phyloP scores from a whole-genome alignment of 129 eudicot genomes.

The Helichrysum umbraculigerum region DNA sequence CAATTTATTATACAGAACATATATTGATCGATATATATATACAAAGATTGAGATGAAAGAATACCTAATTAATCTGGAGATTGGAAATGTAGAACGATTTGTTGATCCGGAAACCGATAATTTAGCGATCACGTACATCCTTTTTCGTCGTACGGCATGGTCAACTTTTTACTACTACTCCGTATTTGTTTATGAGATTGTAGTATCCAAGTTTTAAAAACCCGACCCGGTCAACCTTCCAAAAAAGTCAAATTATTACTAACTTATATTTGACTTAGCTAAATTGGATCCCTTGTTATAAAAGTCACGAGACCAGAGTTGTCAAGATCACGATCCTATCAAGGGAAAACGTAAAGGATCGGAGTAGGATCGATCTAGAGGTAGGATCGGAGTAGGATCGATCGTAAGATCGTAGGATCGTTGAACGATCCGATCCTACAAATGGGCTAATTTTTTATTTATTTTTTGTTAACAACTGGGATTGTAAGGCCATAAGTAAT shows the following conservation, averaged over 20 bases:
- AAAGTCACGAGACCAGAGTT: too few relatives aligned
- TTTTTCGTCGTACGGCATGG: slow-evolving; percentile 10
- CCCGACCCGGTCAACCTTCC: neutral
- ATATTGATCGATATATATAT: neutral
- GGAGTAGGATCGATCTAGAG: too few relatives aligned
- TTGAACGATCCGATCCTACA: too few relatives aligned
- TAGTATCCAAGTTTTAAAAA: neutral
- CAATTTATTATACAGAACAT: neutral
- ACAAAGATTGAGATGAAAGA: neutral
- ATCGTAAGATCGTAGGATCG: too few relatives aligned
- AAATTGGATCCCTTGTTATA: neutral
- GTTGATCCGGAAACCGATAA: neutral
- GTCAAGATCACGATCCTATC: too few relatives aligned
- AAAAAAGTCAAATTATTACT: too few relatives aligned
- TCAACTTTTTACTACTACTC: neutral
- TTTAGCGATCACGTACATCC: neutral
- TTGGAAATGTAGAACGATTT: slow-evolving; percentile 28
- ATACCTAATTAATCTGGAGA: slow-evolving; percentile 53
- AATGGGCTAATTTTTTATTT: too few relatives aligned
- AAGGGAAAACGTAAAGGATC: too few relatives aligned
- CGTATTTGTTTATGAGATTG: neutral
- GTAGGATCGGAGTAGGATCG: too few relatives aligned
- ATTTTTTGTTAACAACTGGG: too few relatives aligned
- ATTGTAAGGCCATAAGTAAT: too few relatives aligned
- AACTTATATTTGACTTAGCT: too few relatives aligned